phyloP scores from a whole-genome alignment of 2,329 filamentous ascomycete species.

The Gnomoniopsis smithogilvyi region DNA sequence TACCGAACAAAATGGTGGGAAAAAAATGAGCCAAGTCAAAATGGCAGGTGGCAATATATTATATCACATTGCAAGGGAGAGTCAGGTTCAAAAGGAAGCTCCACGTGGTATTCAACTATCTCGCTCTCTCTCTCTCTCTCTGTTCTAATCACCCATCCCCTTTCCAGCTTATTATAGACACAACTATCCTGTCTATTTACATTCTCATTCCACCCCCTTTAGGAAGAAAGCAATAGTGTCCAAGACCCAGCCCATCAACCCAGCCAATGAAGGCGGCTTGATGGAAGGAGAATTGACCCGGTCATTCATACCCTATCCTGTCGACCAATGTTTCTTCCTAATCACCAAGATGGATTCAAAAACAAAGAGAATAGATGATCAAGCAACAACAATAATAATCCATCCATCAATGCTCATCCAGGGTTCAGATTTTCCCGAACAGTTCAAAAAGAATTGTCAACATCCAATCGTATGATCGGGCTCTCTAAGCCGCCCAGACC shows the following conservation, averaged over 20 bases:
- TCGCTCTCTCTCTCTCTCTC: not conserved
- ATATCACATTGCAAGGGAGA: not conserved
- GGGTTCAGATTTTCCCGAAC: not conserved
- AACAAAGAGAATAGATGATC: not conserved
- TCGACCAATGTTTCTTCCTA: not conserved
- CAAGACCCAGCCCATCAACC: slow-evolving; percentile 1
- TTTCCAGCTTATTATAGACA: not conserved
- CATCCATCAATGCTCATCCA: not conserved
- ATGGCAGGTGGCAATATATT: no score
- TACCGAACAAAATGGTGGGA: no score
- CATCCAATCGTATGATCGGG: not conserved
- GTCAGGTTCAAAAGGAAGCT: not conserved
- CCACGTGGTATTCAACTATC: not conserved
- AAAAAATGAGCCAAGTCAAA: no score
- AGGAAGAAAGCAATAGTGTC: not conserved
- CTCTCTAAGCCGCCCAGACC: not conserved
- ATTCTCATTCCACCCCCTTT: not conserved
- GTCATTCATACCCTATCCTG: slow-evolving; percentile 16
- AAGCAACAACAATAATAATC: not conserved
- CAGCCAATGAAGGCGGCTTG: not conserved
- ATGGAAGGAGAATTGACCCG: slow-evolving; percentile 16
- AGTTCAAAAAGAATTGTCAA: not conserved
- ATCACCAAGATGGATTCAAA: no score
- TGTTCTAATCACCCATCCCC: not conserved
- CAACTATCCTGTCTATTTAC: not conserved